These are phyloP conservation scores for Zalaria sp. DNA, from an alignment of 2,329 filamentous ascomycete genomes.

Conservation along the genomic window DNA sequence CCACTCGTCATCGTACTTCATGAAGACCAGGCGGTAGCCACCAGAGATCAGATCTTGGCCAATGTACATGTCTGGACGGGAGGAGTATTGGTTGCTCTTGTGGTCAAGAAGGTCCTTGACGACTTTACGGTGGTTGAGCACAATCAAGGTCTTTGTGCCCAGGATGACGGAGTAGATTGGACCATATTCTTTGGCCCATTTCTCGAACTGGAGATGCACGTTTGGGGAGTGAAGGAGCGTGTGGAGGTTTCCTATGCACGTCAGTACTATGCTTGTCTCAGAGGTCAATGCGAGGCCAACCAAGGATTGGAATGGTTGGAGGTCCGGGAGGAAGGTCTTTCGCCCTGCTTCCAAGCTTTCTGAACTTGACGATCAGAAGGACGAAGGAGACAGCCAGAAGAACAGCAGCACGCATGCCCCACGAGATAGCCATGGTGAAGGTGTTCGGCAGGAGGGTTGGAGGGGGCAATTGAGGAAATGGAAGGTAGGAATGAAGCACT, in stretches of 20 bases:
- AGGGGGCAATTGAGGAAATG: no score
- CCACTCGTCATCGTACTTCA: constrained; percentile 13
- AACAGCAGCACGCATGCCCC: background rate
- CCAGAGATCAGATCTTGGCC: constrained; percentile 7
- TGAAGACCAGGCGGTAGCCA: constrained; percentile 10
- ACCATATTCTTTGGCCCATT: constrained; percentile 16
- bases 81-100: constrained; percentile 10
- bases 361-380: background rate
- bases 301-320: constrained; percentile 27
- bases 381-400: background rate
- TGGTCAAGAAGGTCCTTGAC: constrained; percentile 22
- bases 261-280: constrained; percentile 19
- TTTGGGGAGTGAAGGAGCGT: constrained; percentile 18
- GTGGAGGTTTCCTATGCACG: constrained; percentile 8
- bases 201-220: constrained; percentile 15
- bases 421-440: background rate
- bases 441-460: no score
- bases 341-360: background rate
- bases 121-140: constrained; percentile 25
- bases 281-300: background rate
- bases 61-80: constrained; percentile 11
- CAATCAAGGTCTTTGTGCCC: constrained; percentile 24
- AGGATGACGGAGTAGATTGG: constrained; percentile 23
- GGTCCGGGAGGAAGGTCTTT: constrained; percentile 18
- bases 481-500: background rate